Percentiles rank a stretch among this genome's conserved stretches.
These are phyloP conservation scores for Neonectria neomacrospora DNA, from an alignment of 2,329 filamentous ascomycete genomes.

Conservation along the genomic window DNA sequence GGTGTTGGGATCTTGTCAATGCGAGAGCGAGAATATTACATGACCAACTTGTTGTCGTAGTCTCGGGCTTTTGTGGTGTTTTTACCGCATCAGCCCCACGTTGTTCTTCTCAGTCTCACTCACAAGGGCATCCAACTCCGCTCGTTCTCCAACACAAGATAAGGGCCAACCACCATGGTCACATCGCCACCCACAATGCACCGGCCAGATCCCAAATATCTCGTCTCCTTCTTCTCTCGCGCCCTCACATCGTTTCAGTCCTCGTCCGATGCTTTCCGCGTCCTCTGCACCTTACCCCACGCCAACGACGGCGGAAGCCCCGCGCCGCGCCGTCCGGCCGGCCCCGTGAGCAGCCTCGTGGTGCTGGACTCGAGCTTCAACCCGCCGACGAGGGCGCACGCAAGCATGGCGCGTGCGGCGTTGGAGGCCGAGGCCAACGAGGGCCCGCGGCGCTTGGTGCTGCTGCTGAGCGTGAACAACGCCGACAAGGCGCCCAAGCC, in stretches of 20 bases:
- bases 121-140: conserved; percentile 6
- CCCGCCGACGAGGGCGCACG: conserved; percentile 71
- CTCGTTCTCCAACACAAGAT: conserved; percentile 14
- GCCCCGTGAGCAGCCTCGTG: conserved; percentile 54
- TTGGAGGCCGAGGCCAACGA: conserved; percentile 37
- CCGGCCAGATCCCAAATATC: conserved; percentile 38
- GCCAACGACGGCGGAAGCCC: conserved; percentile 15
- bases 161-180: conserved; percentile 11
- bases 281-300: conserved; percentile 56
- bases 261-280: conserved; percentile 55
- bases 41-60: background rate
- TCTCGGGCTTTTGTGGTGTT: background rate
- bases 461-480: conserved; percentile 72
- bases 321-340: conserved; percentile 36
- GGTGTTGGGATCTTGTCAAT: conserved; percentile 27
- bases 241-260: conserved; percentile 58
- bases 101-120: conserved; percentile 8
- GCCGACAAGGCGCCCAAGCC: conserved; percentile 75
- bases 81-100: conserved; percentile 30
- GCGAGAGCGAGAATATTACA: conserved; percentile 7
- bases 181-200: conserved; percentile 31
- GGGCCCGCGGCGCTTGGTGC: conserved; percentile 57
- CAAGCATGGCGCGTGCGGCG: conserved; percentile 65
- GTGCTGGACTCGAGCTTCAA: conserved; percentile 77
- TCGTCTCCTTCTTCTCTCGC: conserved; percentile 56